phyloP scores from a whole-genome alignment of 2,329 filamentous ascomycete species.

The Aspergillus amoenus region DNA sequence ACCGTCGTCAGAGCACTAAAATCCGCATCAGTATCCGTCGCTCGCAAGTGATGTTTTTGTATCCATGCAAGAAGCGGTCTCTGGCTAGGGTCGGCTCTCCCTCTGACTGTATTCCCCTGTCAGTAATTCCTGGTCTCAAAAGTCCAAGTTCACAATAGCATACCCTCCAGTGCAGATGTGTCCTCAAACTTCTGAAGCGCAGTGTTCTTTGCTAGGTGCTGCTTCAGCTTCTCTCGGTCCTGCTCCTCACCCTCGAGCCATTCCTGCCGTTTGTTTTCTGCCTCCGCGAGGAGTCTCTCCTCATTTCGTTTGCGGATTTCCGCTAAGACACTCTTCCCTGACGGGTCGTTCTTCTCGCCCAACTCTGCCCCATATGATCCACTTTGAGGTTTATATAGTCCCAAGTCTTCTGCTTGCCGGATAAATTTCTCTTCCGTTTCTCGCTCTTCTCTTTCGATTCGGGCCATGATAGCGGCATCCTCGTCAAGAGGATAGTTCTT shows the following conservation, averaged over 20 bases:
- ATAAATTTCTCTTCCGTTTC: slow-evolving; percentile 39
- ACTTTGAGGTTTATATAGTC: slow-evolving; percentile 46
- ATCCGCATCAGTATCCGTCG: slow-evolving; percentile 35
- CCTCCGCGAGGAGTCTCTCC: slow-evolving; percentile 39
- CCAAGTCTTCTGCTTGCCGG: slow-evolving; percentile 39
- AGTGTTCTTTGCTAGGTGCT: slow-evolving; percentile 34
- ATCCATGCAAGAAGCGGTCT: slow-evolving; percentile 44
- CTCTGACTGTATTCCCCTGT: slow-evolving; percentile 30
- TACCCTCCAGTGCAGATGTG: slow-evolving; percentile 37
- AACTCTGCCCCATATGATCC: slow-evolving; percentile 43
- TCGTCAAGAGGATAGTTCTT: slow-evolving; percentile 46
- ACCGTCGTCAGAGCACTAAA: slow-evolving; percentile 38
- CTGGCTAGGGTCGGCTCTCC: slow-evolving; percentile 39
- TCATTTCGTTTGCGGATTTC: slow-evolving; percentile 42
- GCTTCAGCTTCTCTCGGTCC: slow-evolving; percentile 34
- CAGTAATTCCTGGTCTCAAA: background rate
- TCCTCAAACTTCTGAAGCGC: slow-evolving; percentile 38
- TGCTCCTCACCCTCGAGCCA: slow-evolving; percentile 55
- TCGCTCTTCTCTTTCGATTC: slow-evolving; percentile 42
- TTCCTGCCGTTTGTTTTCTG: slow-evolving; percentile 49
- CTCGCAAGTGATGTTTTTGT: slow-evolving; percentile 43
- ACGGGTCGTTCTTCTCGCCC: slow-evolving; percentile 43
- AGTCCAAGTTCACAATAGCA: background rate
- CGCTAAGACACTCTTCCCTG: slow-evolving; percentile 43
- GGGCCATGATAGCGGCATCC: slow-evolving; percentile 48